Conservation (phyloP, 1,284 basidiomycete genomes). For the Xanthoconium separans region DNA sequence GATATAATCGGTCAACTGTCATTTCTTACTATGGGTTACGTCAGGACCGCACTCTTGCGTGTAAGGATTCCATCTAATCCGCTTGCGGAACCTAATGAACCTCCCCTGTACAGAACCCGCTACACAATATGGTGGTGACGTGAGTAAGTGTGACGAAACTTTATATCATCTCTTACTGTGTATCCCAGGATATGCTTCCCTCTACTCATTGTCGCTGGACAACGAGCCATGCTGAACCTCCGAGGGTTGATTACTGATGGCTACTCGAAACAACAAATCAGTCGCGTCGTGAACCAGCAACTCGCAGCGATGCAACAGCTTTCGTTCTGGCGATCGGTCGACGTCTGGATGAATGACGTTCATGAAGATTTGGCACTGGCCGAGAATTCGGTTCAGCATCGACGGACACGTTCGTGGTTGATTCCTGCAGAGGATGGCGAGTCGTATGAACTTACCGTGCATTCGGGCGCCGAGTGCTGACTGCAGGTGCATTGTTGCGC, state of each 20-base stretch:
- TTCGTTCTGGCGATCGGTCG: slow-evolving; percentile 1
- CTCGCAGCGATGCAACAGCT: slow-evolving; percentile 1
- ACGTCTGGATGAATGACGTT: slow-evolving; percentile 3
- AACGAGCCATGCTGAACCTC: slow-evolving; percentile 11
- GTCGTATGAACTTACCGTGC: neutral
- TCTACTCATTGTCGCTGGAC: slow-evolving; percentile 3
- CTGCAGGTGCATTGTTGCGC: neutral
- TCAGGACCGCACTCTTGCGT: neutral
- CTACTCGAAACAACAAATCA: neutral
- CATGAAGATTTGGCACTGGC: neutral
- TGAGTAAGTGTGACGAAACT: neutral
- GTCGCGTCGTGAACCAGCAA: neutral
- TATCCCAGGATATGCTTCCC: slow-evolving; percentile 3
- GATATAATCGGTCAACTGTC: neutral
- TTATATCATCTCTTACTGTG: neutral
- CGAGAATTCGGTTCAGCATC: neutral
- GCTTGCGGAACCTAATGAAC: neutral
- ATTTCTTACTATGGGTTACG: neutral
- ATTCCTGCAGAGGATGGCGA: neutral
- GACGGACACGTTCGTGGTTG: neutral
- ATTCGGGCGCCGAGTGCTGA: neutral
- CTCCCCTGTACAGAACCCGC: neutral
- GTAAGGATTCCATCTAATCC: neutral
- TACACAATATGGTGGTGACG: neutral
- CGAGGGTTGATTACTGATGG: neutral